phyloP scores from a whole-genome alignment of 768 basidiomycete species.

The Amanita polypyramis region DNA sequence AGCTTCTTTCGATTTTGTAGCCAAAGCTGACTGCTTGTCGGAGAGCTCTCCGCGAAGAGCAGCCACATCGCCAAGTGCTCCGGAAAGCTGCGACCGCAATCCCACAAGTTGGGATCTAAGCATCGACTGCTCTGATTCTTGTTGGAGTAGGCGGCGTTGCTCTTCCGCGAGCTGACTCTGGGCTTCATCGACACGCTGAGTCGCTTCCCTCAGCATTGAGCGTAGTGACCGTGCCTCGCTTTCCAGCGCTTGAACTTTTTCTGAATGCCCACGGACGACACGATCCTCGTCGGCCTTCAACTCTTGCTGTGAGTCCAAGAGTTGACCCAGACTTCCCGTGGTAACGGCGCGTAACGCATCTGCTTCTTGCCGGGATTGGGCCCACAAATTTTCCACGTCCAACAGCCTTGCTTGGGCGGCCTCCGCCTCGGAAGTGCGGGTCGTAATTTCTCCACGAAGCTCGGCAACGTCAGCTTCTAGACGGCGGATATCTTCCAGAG shows the following conservation, averaged over 20 bases:
- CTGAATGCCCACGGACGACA: constrained; percentile 60
- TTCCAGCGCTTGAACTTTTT: constrained; percentile 76
- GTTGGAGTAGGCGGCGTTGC: constrained; percentile 49
- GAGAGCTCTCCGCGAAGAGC: constrained; percentile 60
- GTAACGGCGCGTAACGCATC: constrained; percentile 83
- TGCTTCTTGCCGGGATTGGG: constrained; percentile 87
- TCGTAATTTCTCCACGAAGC: constrained; percentile 72
- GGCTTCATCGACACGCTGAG: constrained; percentile 58
- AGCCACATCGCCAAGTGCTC: constrained; percentile 56
- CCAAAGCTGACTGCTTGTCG: constrained; percentile 53
- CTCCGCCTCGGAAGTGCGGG: constrained; percentile 65
- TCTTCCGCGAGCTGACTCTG: constrained; percentile 60
- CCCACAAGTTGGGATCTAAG: constrained; percentile 67
- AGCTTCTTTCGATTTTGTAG: constrained; percentile 52
- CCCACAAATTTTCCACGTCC: constrained; percentile 86
- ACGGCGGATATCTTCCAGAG: constrained; percentile 55
- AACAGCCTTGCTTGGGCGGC: constrained; percentile 50
- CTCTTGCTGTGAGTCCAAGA: constrained; percentile 82
- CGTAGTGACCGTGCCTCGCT: constrained; percentile 67
- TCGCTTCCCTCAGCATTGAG: constrained; percentile 69
- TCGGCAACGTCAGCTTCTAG: constrained; percentile 75
- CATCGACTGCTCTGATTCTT: constrained; percentile 51
- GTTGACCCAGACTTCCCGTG: constrained; percentile 75
- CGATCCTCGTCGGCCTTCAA: constrained; percentile 80
- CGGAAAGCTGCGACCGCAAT: constrained; percentile 64